Base-by-base conservation (phyloP, 2,329 filamentous ascomycete genomes). In the Amauroascus niger region DNA sequence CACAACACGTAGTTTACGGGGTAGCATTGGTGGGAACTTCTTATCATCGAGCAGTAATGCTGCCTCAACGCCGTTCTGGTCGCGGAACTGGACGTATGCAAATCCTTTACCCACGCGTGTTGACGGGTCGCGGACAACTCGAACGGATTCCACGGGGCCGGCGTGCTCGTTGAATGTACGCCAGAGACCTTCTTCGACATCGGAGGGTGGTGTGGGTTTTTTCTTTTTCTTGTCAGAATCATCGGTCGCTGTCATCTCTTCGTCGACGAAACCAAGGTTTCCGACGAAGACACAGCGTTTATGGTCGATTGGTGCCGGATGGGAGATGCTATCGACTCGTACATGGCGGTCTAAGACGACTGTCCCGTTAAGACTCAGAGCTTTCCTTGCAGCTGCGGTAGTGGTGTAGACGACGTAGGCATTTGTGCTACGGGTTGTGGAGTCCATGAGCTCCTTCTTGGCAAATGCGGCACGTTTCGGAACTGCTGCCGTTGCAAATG, bases 71-170 rank as follows among this genome's bases (percentile, higher is more conserved):
- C 84, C 77, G 63, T 94, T 96, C 58, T 78, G 81, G 63, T 97
- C 88, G 75, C 84, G 81, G 71, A 98, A 98, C 66, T 98, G 93
- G 14, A 98, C 91, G 64, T 98, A 98, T 58, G 94, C 94, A 65
- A 98, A 88, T 3, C 93, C 93, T 68, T 98, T 98, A 64, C 93
- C 89, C 28, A 98, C 88, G 48, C 94, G 82, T 6, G 94, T 98
- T 61, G 86, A 85, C 58, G 87, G 77, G 65, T 98, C 93, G 53
- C 93, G 83, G 49, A 96, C 81, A 18, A 98, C 89, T 32, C 93
- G 86, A 33, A 98, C 94, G 65, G 84, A 95, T 71, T 98, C 91
- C 11, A 98, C 87, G 59, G 80, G 86, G 60, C 91, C 90, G 57
- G 33, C 18, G 57, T 70, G 61, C 30, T 60, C 62, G 49, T 71